phyloP scores from a whole-genome alignment of 495 filamentous ascomycete genomes.

The Trichoderma asperelloides region DNA sequence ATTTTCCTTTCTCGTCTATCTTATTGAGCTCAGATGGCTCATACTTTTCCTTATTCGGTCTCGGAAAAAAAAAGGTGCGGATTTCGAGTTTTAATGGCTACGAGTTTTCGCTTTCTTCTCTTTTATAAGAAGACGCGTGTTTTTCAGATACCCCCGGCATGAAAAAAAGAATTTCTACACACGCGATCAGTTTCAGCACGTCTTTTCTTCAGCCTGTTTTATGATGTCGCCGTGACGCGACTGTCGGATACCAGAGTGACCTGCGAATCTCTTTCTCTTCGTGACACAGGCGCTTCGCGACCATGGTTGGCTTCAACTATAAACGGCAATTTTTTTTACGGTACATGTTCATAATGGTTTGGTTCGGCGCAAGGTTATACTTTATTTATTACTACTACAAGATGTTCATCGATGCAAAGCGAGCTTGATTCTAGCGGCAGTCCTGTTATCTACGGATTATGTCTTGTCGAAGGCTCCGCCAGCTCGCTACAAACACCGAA shows the following conservation, averaged over 20 bases:
- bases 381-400: background rate
- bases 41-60: background rate
- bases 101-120: constrained; percentile 11
- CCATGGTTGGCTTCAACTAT: background rate
- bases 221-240: background rate
- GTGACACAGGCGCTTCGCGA: background rate
- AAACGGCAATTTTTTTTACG: background rate
- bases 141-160: constrained; percentile 8
- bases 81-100: constrained; percentile 8
- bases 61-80: constrained; percentile 7
- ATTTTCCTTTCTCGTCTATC: background rate
- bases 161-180: background rate
- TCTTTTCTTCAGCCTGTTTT: background rate
- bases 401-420: background rate
- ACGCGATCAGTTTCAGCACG: constrained; percentile 6
- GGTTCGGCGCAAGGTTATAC: background rate
- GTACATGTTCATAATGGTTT: constrained; percentile 7
- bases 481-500: background rate
- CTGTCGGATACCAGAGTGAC: background rate
- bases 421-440: background rate
- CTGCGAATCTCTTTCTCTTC: background rate
- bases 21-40: background rate
- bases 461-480: background rate
- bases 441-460: background rate
- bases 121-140: constrained; percentile 8